Evolutionary conservation across 2,329 filamentous ascomycete species (phyloP), one percentile per base, ranked within the genome.

Genomic region (Diaporthe eres): DNA sequence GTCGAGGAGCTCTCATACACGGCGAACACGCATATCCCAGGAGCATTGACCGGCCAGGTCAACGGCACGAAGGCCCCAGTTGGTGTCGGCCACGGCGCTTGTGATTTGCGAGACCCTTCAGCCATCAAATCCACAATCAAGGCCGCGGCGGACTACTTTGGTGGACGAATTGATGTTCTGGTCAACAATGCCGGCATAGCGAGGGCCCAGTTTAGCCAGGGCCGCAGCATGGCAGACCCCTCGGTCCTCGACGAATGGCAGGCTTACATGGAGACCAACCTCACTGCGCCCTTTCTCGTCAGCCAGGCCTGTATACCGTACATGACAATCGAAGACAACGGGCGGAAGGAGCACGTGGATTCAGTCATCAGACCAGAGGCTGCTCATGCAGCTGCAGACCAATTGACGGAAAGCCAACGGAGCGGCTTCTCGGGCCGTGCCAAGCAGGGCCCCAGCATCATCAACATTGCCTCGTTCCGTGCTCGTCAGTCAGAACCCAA

Each of bases 381-480:
- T 34, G 71, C 71, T 25, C 63, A 58, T 4, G 71, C 74, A 15
- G 51, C 74, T 8, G 22, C 49, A 19, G 71, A 72, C 2, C 57
- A 53, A 8, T 47, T 77, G 12, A 49, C 72, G 22, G 60, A 77
- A 67, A 9, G 37, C 10, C 42, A 49, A 34, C 39, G 75, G 4
- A 49, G 67, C 22, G 19, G 22, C 25, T 68, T 77, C 19, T 58
- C 72, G 13, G 55, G 22, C 17, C 61, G 67, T 15, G 53, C 51
- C 28, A 65, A 17, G 65, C 75, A 58, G 31, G 63, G 31, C 51
- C 68, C 31, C 60, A 87, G 85, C 74, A 87, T 88, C 77, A 83
- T 88, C 57, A 85, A 86, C 78, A 84, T 88, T 75, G 84, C 85
- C 37, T 86, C 84, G 39, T 88, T 88, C 81, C 85, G 87, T 15